Evolutionary conservation across 2,329 filamentous ascomycete genomes (phyloP).

Genomic region (Claviceps capensis): DNA sequence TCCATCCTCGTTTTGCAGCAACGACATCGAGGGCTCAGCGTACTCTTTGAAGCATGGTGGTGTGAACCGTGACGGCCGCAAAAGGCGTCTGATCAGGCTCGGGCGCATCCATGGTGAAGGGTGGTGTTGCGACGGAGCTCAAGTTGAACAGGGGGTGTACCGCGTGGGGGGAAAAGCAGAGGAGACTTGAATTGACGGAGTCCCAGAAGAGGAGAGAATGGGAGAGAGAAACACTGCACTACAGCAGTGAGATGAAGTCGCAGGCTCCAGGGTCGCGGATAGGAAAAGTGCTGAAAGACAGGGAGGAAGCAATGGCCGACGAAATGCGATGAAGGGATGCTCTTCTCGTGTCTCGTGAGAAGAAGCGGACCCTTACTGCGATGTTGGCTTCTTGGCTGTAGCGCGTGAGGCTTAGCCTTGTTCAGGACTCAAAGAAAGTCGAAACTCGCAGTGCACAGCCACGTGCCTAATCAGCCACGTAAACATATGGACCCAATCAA

Average conservation of each 20-base stretch:
- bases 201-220: not conserved
- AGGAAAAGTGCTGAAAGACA: not conserved
- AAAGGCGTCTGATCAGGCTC: constrained; percentile 89
- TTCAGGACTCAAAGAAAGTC: not conserved
- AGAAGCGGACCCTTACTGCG: not conserved
- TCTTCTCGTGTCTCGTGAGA: not conserved
- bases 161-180: not conserved
- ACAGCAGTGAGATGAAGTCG: not conserved
- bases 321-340: constrained; percentile 2
- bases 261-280: not conserved
- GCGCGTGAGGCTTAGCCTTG: constrained; percentile 4
- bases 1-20: not conserved
- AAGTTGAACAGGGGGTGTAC: not conserved
- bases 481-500: constrained; percentile 1
- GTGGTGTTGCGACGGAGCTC: not conserved
- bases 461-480: not conserved
- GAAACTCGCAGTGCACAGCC: not conserved
- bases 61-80: constrained; percentile 76
- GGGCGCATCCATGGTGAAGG: constrained; percentile 58
- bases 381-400: constrained; percentile 5
- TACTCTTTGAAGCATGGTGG: constrained; percentile 60
- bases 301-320: not conserved
- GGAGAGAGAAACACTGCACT: not conserved
- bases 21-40: constrained; percentile 10
- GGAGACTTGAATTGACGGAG: not conserved